Evolutionary conservation across 164 flowering plant species (phyloP), one percentile per base, ranked within the genome.

Genomic region (Berberis vulgaris): DNA sequence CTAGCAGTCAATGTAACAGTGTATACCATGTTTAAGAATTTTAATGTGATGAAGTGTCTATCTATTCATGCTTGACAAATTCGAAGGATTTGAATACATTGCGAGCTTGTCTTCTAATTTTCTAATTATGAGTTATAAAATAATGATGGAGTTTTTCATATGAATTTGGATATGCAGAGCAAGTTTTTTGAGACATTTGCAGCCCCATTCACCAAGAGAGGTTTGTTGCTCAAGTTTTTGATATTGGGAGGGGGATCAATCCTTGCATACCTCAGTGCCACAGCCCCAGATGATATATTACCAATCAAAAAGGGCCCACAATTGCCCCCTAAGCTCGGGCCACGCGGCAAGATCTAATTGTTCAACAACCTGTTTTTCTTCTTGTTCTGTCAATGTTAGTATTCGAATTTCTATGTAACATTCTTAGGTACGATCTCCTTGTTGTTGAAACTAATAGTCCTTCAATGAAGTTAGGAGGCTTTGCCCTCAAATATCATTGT

Each of bases 131-230:
- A 13, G 2, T 57, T 57, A 7, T 57, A 11, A 7, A 1, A 41
- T 41, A 49, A 47, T 68, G 7, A 68, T n/a, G 46, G 45, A n/a
- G 6, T 52, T 7, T 7, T 41, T 10, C 59, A 26, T 59, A 44
- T 44, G 50, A 41, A 42, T 52, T 26, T 64, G 60, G 59, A 49
- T 59, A 65, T 77, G 83, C 80, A 91, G 98, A 91, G 98, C 91
- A 90, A 90, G 76, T 94, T 94, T 85, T 90, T 94, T 76, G 97
- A 94, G 89, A 94, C 97, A 76, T 86, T 91, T 84, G 97, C 96
- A 2, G 96, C 95, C 43, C 97, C 96, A 70, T 94, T 94, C 84
- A 88, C 97, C 70, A 94, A 88, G 85, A 90, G 97, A 78, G 95
- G 95, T 26, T 67, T 94, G 52, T 70, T 94, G 81, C 95, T 94